phyloP scores from a whole-genome alignment of 192 early-diverging fungal species.

The Umbelopsis ramanniana region DNA sequence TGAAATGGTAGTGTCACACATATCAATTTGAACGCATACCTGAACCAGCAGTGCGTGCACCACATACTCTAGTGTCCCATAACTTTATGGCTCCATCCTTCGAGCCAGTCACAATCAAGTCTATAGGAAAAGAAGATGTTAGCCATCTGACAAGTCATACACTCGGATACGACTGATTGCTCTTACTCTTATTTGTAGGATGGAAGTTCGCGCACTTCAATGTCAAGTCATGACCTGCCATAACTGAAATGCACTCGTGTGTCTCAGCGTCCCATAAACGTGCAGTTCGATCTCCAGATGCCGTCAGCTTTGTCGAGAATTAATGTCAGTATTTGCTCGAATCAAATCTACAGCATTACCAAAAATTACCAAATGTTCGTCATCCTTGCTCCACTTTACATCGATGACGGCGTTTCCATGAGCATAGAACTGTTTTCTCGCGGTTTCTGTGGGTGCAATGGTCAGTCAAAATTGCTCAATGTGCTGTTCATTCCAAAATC shows the following conservation, averaged over 20 bases:
- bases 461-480: neutral
- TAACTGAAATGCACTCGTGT: constrained; percentile 52
- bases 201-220: constrained; percentile 73
- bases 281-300: constrained; percentile 76
- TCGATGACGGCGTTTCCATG: constrained; percentile 88
- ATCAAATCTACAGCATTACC: neutral
- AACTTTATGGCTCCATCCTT: constrained; percentile 32
- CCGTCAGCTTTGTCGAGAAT: constrained; percentile 56
- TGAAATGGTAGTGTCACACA: neutral
- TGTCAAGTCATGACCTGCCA: constrained; percentile 69
- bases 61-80: constrained; percentile 38
- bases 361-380: constrained; percentile 57
- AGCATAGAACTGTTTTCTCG: constrained; percentile 49
- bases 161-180: neutral
- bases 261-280: constrained; percentile 78
- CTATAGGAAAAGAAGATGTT: neutral
- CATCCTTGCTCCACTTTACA: constrained; percentile 75
- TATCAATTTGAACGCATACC: constrained; percentile 1
- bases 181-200: constrained; percentile 61
- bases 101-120: constrained; percentile 27
- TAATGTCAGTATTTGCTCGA: neutral
- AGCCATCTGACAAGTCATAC: neutral
- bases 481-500: neutral
- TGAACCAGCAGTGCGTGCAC: neutral
- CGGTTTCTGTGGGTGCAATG: constrained; percentile 29